Evolutionary conservation across 2,329 filamentous ascomycete genomes (phyloP).

Genomic region (Arthrinium phaeospermum): DNA sequence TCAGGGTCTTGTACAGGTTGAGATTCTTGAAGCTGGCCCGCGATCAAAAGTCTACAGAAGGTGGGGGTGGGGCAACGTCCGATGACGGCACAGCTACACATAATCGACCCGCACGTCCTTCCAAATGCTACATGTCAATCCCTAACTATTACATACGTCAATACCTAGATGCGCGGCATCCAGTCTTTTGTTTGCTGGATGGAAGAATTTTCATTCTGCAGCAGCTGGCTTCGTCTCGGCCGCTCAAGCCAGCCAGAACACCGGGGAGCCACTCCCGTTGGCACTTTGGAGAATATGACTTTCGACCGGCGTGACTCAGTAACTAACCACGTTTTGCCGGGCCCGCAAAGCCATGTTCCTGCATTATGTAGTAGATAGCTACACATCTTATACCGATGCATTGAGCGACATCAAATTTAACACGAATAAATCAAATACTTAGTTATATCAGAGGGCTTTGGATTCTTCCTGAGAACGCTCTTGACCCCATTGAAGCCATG

Average conservation of each 20-base stretch:
- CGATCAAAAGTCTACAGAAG: constrained; percentile 14
- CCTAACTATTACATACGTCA: constrained; percentile 4
- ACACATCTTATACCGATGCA: neutral
- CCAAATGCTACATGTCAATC: neutral
- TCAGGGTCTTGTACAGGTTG: neutral
- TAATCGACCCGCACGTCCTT: neutral
- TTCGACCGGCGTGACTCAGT: neutral
- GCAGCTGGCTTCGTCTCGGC: neutral
- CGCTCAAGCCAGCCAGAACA: neutral
- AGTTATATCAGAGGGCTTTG: neutral
- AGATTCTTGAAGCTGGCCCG: constrained; percentile 5
- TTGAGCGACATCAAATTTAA: neutral
- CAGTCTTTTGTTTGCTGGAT: neutral
- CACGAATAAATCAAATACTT: neutral
- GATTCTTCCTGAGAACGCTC: neutral
- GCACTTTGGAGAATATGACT: neutral
- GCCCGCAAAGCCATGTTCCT: neutral
- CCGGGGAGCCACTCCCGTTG: neutral
- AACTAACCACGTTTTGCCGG: neutral
- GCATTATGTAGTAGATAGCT: neutral
- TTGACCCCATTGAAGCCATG: neutral
- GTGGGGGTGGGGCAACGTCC: constrained; percentile 15
- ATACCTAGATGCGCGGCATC: neutral
- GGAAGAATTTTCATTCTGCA: neutral
- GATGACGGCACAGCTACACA: constrained; percentile 10